Conservation (phyloP, 2,329 filamentous ascomycete genomes). For the Fusarium continuum region DNA sequence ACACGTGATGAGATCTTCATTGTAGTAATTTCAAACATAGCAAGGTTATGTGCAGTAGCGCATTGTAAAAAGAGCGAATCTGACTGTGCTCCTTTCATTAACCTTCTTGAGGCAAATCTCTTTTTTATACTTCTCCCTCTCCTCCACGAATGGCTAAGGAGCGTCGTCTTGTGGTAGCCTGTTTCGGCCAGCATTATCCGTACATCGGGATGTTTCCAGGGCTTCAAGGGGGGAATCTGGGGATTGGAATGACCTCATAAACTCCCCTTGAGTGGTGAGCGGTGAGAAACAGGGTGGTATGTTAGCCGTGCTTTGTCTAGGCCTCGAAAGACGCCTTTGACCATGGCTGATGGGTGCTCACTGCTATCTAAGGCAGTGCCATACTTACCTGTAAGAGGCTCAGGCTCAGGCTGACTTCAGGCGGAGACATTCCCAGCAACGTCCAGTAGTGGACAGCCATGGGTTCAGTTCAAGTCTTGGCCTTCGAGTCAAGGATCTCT, state of each 20-base stretch:
- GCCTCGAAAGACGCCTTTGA: constrained; percentile 32
- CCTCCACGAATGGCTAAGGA: no score
- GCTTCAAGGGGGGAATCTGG: constrained; percentile 23
- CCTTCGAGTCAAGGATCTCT: neutral
- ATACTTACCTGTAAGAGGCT: no score
- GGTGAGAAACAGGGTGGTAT: constrained; percentile 22
- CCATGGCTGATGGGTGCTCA: constrained; percentile 6
- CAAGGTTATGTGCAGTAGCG: constrained; percentile 29
- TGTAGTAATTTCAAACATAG: constrained; percentile 34
- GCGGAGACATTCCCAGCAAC: constrained; percentile 29
- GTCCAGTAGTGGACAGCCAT: constrained; percentile 17
- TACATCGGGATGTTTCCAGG: constrained; percentile 8
- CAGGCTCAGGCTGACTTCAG: constrained; percentile 35
- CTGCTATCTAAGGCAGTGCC: no score
- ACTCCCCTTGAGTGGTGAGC: constrained; percentile 6
- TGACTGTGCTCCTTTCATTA: constrained; percentile 15
- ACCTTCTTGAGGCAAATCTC: neutral
- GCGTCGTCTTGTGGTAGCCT: neutral
- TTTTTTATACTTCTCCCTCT: neutral
- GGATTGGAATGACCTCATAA: constrained; percentile 37
- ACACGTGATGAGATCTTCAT: constrained; percentile 44
- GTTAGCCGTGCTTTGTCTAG: constrained; percentile 15
- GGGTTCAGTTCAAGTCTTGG: constrained; percentile 13
- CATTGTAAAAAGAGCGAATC: constrained; percentile 2
- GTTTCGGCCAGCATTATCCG: constrained; percentile 5